These are phyloP conservation scores for Cystofilobasidium capitatum DNA, from an alignment of 768 basidiomycete species.

Conservation along the genomic window DNA sequence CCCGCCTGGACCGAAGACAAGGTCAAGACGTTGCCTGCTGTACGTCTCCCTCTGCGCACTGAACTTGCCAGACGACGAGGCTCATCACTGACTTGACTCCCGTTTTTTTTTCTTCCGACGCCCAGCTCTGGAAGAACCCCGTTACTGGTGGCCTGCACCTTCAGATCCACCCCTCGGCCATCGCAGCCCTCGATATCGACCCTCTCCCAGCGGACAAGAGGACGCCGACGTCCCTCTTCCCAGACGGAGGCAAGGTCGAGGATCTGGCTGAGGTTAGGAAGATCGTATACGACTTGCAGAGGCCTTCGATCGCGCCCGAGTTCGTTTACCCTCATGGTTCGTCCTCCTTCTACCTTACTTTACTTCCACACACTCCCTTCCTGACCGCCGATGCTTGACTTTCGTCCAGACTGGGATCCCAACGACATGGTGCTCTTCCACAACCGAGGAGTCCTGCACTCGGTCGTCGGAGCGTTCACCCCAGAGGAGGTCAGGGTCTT, in stretches of 20 bases:
- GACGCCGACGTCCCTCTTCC: constrained; percentile 58
- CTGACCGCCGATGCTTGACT: constrained; percentile 1
- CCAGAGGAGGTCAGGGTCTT: constrained; percentile 53
- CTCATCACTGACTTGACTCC: neutral
- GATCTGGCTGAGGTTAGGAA: constrained; percentile 63
- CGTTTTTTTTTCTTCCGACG: neutral
- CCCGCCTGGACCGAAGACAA: constrained; percentile 73
- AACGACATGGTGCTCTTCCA: constrained; percentile 76
- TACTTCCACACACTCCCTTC: neutral
- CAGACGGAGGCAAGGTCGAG: constrained; percentile 67
- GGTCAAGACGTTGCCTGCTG: constrained; percentile 62
- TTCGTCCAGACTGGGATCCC: constrained; percentile 42
- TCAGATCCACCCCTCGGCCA: constrained; percentile 80
- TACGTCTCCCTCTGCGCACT: constrained; percentile 31
- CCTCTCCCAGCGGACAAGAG: constrained; percentile 56
- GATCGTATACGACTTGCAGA: constrained; percentile 66
- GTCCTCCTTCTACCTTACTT: constrained; percentile 23
- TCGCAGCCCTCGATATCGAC: constrained; percentile 56
- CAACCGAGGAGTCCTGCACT: constrained; percentile 70
- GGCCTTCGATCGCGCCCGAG: constrained; percentile 37
- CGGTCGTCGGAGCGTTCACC: constrained; percentile 65
- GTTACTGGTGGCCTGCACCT: constrained; percentile 71
- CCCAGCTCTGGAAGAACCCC: constrained; percentile 83
- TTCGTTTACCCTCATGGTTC: constrained; percentile 82
- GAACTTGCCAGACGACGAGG: no score